Evolutionary conservation across 1,284 basidiomycete species (phyloP).

Genomic region (Puccinia polysora): DNA sequence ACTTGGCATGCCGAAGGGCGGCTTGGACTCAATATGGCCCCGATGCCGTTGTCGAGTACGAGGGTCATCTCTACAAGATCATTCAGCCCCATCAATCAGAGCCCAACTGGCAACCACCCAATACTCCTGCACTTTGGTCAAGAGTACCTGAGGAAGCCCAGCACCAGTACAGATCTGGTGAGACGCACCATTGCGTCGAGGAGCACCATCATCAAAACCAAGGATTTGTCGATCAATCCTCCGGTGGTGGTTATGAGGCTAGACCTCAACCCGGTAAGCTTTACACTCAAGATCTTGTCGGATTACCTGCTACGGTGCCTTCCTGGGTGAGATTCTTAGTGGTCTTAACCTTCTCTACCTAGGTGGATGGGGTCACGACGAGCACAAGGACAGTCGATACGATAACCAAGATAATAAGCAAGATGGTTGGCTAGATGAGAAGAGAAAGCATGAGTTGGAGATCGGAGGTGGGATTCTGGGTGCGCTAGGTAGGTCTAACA

Average conservation of each 20-base stretch:
- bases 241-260: slow-evolving; percentile 1
- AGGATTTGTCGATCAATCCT: slow-evolving; percentile 26
- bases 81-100: slow-evolving; percentile 37
- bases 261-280: slow-evolving; percentile 36
- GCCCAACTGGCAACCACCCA: slow-evolving; percentile 33
- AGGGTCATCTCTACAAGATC: slow-evolving; percentile 31
- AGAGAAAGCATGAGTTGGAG: slow-evolving; percentile 32
- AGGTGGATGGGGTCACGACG: slow-evolving; percentile 30
- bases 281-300: neutral
- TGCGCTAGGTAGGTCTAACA: slow-evolving; percentile 12
- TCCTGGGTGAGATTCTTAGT: neutral
- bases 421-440: slow-evolving; percentile 32
- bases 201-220: slow-evolving; percentile 31
- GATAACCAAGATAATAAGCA: slow-evolving; percentile 12
- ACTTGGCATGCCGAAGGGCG: slow-evolving; percentile 2
- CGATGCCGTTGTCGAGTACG: slow-evolving; percentile 30
- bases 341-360: no score
- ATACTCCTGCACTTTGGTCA: slow-evolving; percentile 27
- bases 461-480: slow-evolving; percentile 35
- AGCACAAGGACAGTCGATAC: slow-evolving; percentile 16
- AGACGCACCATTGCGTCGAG: slow-evolving; percentile 15
- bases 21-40: slow-evolving; percentile 21
- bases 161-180: slow-evolving; percentile 19
- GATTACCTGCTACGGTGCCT: neutral
- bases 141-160: slow-evolving; percentile 17